These are phyloP conservation scores for Dittrichia graveolens DNA, from an alignment of 129 eudicot species.

Conservation along the genomic window DNA sequence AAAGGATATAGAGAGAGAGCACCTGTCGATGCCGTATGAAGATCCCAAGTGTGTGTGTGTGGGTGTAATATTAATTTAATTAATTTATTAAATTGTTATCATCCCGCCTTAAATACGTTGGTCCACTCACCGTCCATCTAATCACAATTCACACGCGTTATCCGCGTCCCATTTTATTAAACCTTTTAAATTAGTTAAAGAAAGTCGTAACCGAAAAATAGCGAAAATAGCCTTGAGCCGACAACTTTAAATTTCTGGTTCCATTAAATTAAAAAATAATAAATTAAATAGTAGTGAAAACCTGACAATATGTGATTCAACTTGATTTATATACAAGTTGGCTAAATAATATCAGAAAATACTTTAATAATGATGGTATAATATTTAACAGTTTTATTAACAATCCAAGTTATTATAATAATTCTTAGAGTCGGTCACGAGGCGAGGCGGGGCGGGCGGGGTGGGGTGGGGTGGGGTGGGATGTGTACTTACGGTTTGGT, in stretches of 20 bases:
- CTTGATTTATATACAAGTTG: too few species aligned
- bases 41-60: constrained; percentile 17
- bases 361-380: too few species aligned
- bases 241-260: neutral
- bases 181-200: neutral
- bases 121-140: constrained; percentile 36
- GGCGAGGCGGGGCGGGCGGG: too few species aligned
- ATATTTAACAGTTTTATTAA: too few species aligned
- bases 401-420: too few species aligned
- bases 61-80: neutral
- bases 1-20: neutral
- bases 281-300: neutral
- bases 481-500: too few species aligned
- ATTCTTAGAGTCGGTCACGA: too few species aligned
- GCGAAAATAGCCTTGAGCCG: neutral
- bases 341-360: too few species aligned
- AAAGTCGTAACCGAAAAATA: too few species aligned
- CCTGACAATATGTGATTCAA: neutral
- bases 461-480: too few species aligned
- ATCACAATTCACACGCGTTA: constrained; percentile 25
- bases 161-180: constrained; percentile 18
- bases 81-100: neutral
- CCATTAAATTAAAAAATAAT: too few species aligned
- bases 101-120: constrained; percentile 36
- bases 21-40: constrained; percentile 25